These are phyloP conservation scores for Actinidia polygama DNA, from an alignment of 179 eudicot species.

Conservation along the genomic window DNA sequence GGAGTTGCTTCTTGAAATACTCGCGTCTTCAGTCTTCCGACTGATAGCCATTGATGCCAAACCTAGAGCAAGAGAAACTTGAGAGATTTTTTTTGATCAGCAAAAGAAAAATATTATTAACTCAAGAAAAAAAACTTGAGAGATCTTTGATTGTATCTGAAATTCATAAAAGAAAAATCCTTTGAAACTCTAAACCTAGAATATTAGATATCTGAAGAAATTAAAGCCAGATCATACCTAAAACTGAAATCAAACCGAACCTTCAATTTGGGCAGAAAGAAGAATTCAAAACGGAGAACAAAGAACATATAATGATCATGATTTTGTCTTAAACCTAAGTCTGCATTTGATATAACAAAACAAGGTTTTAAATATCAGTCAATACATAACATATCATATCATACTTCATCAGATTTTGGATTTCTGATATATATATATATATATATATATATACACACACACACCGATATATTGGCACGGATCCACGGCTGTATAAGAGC, in stretches of 20 bases:
- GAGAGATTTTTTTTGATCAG: neutral
- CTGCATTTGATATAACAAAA: neutral
- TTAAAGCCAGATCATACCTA: neutral
- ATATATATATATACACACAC: too few relatives aligned
- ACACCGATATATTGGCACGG: too few relatives aligned
- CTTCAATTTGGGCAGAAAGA: neutral
- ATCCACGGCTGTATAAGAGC: too few relatives aligned
- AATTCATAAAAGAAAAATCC: neutral
- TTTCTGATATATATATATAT: too few relatives aligned
- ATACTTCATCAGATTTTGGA: too few relatives aligned
- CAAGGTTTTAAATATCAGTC: too few relatives aligned
- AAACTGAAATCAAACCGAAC: neutral
- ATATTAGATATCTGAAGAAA: neutral
- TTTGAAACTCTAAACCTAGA: neutral
- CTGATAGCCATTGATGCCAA: conserved; percentile 1
- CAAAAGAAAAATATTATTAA: too few relatives aligned
- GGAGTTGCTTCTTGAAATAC: conserved; percentile 3
- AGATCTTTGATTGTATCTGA: neutral
- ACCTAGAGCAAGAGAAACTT: neutral
- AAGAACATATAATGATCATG: neutral
- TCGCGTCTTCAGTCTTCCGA: neutral
- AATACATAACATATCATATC: too few relatives aligned
- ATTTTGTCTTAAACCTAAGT: neutral
- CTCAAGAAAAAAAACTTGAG: too few relatives aligned
- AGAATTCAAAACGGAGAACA: neutral